These are phyloP conservation scores for Capsella bursapastoris DNA, from an alignment of 345 rosid genomes.

Conservation along the genomic window DNA sequence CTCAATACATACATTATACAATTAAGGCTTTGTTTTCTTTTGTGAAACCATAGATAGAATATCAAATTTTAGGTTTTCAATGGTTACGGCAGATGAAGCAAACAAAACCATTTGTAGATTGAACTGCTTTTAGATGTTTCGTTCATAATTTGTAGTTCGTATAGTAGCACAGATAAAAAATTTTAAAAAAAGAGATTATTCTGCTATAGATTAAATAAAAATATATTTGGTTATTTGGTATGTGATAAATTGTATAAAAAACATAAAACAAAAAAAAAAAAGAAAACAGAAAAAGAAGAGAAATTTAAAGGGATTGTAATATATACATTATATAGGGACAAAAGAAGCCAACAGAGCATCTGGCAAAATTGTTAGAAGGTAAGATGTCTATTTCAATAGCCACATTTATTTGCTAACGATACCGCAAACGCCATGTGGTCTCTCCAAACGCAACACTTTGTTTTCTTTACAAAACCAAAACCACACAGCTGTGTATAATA, in stretches of 20 bases:
- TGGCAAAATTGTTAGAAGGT: slow-evolving; percentile 43
- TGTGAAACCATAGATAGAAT: background rate
- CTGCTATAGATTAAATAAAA: too few species aligned
- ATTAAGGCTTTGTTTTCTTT: background rate
- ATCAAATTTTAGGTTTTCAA: background rate
- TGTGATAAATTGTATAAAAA: too few species aligned
- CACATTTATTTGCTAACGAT: slow-evolving; percentile 46
- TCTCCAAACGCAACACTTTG: slow-evolving; percentile 44
- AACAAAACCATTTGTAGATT: too few species aligned
- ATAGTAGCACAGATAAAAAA: too few species aligned
- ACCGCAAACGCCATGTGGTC: slow-evolving; percentile 47
- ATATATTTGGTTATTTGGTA: too few species aligned
- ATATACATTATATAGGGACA: slow-evolving; percentile 14
- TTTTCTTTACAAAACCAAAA: slow-evolving; percentile 30
- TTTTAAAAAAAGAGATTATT: too few species aligned
- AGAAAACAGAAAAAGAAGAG: slow-evolving; percentile 1
- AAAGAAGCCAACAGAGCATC: slow-evolving; percentile 39
- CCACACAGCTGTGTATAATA: slow-evolving; percentile 30
- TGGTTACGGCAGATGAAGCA: too few species aligned
- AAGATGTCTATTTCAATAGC: slow-evolving; percentile 42
- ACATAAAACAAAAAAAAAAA: background rate
- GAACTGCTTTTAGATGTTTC: too few species aligned
- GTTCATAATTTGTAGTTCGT: too few species aligned
- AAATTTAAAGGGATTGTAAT: slow-evolving; percentile 25
- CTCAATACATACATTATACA: background rate